Percentiles rank a stretch among this genome's conserved stretches.
These are phyloP conservation scores for Lactarius sp. DNA, from an alignment of 768 basidiomycete genomes.

Conservation along the genomic window DNA sequence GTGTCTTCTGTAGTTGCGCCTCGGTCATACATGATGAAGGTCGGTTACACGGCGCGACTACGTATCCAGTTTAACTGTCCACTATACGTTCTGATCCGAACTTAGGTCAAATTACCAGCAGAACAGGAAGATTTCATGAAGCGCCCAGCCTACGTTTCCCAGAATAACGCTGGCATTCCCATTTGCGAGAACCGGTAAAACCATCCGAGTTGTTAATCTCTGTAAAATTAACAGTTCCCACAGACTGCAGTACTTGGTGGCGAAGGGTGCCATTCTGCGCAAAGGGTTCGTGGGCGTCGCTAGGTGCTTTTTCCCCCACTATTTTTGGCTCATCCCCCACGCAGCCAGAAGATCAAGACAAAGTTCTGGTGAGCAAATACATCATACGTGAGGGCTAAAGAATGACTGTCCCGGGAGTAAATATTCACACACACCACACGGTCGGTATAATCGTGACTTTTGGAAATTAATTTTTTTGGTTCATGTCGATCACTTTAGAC, in stretches of 20 bases:
- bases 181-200: constrained; percentile 80
- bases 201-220: neutral
- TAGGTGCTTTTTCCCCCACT: neutral
- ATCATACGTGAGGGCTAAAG: neutral
- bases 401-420: constrained; percentile 43
- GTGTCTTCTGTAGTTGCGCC: constrained; percentile 83
- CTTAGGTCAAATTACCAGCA: constrained; percentile 80
- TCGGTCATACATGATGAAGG: constrained; percentile 84
- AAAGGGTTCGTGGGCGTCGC: constrained; percentile 59
- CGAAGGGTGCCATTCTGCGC: constrained; percentile 79
- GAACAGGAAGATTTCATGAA: constrained; percentile 80
- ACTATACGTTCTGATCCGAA: constrained; percentile 7
- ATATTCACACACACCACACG: constrained; percentile 56
- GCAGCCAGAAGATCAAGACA: constrained; percentile 73
- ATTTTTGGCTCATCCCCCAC: constrained; percentile 28
- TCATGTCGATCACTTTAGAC: constrained; percentile 41
- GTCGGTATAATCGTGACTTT: constrained; percentile 33
- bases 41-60: constrained; percentile 29
- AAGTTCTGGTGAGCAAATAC: constrained; percentile 65
- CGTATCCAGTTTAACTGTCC: neutral
- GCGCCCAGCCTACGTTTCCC: constrained; percentile 78
- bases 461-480: neutral
- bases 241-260: constrained; percentile 82
- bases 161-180: constrained; percentile 67
- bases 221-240: neutral